Conservation (phyloP, 441 rosid species). For the Macaranga tanarius region DNA sequence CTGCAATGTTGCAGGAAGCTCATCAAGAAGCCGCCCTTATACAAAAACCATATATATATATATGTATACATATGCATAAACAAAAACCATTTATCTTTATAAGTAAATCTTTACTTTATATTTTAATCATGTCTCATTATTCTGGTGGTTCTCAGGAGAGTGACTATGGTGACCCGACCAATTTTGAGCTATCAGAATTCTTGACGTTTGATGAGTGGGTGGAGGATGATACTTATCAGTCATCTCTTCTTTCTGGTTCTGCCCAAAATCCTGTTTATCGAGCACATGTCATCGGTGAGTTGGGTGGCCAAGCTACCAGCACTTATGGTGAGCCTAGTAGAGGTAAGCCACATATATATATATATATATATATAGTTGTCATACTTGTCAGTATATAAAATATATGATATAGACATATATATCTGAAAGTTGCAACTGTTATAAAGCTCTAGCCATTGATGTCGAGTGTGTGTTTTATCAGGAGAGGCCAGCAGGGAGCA, state of each 20-base stretch:
- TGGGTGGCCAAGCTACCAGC: slow-evolving; percentile 32
- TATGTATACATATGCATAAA: background rate
- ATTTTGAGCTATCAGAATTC: slow-evolving; percentile 52
- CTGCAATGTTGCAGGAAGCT: slow-evolving; percentile 35
- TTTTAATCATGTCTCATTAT: background rate
- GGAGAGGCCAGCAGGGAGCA: slow-evolving; percentile 34
- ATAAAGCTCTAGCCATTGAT: too few species aligned
- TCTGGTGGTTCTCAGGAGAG: slow-evolving; percentile 28
- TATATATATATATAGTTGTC: too few species aligned
- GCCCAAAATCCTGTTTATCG: slow-evolving; percentile 34
- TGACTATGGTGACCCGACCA: slow-evolving; percentile 25
- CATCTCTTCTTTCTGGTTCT: slow-evolving; percentile 32
- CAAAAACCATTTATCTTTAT: too few species aligned
- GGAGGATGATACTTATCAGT: slow-evolving; percentile 41
- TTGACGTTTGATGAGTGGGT: slow-evolving; percentile 51
- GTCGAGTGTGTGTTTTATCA: background rate
- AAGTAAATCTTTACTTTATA: too few species aligned
- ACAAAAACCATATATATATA: background rate
- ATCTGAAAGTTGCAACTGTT: too few species aligned
- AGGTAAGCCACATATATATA: slow-evolving; percentile 28
- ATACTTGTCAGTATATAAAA: too few species aligned
- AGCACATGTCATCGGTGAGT: slow-evolving; percentile 31
- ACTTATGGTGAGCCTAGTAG: slow-evolving; percentile 31
- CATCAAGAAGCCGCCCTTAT: slow-evolving; percentile 28
- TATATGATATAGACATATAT: too few species aligned